phyloP scores from a whole-genome alignment of 371 early-diverging fungal genomes.

The Rhizoclosmatium hyalinum region DNA sequence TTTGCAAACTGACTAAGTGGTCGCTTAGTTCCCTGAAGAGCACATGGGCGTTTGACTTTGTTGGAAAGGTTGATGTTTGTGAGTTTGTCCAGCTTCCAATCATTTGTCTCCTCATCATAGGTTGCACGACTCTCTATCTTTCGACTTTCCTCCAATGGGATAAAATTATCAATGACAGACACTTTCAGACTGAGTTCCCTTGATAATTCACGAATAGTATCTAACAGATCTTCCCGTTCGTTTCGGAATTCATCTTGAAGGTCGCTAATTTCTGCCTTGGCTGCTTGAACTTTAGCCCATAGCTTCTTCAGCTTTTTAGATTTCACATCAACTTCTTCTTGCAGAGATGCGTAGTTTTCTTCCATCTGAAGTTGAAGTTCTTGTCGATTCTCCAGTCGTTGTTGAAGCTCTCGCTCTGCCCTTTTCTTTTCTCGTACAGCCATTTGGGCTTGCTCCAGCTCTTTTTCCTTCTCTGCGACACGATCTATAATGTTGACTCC shows the following conservation, averaged over 20 bases:
- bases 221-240: conserved; percentile 61
- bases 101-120: conserved; percentile 57
- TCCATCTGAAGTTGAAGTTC: conserved; percentile 62
- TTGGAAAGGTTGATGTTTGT: conserved; percentile 43
- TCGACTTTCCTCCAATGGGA: conserved; percentile 54
- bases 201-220: conserved; percentile 61
- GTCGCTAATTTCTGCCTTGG: conserved; percentile 62
- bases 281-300: conserved; percentile 52
- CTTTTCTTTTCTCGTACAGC: conserved; percentile 53
- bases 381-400: conserved; percentile 51
- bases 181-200: conserved; percentile 55
- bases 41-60: conserved; percentile 46
- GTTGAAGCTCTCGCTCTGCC: conserved; percentile 54
- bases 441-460: conserved; percentile 45
- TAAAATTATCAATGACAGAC: conserved; percentile 59
- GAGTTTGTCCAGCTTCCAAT: conserved; percentile 52
- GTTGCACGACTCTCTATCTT: conserved; percentile 53
- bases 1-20: conserved; percentile 57
- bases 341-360: conserved; percentile 58
- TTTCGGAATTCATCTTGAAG: conserved; percentile 61
- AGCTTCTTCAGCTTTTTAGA: conserved; percentile 61
- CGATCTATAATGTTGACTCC: conserved; percentile 62
- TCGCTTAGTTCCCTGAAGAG: conserved; percentile 38
- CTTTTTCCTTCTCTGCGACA: conserved; percentile 51
- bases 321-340: conserved; percentile 62